Evolutionary conservation across 2,329 filamentous ascomycete genomes (phyloP).

Genomic region (Lasiodiplodia gonubiensis): DNA sequence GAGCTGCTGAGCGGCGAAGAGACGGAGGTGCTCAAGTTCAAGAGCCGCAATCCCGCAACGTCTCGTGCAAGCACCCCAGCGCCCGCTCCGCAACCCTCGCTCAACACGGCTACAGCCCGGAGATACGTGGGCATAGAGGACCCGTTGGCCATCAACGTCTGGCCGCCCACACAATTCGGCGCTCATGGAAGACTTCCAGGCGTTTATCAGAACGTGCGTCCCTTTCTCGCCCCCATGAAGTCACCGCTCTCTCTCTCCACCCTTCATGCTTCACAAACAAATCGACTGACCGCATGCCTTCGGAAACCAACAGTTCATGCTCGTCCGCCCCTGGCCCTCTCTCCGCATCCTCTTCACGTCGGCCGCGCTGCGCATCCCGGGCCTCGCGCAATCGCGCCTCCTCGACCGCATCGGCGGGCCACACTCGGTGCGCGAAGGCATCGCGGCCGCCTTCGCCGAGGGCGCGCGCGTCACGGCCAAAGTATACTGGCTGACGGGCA

Average conservation of each 20-base stretch:
- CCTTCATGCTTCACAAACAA: constrained; percentile 9
- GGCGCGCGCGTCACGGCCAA: constrained; percentile 76
- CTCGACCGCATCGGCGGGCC: constrained; percentile 54
- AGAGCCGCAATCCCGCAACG: constrained; percentile 65
- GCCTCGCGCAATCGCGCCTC: constrained; percentile 52
- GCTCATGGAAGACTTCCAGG: constrained; percentile 51
- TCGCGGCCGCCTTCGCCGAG: constrained; percentile 64
- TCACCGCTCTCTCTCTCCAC: not conserved
- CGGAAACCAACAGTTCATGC: constrained; percentile 45
- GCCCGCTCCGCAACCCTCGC: constrained; percentile 57
- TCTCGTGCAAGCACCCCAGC: constrained; percentile 57
- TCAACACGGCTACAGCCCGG: constrained; percentile 46
- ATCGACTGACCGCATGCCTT: not conserved
- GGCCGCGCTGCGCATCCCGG: constrained; percentile 52
- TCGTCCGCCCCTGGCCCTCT: constrained; percentile 53
- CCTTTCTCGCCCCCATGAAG: no score
- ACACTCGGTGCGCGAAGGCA: constrained; percentile 56
- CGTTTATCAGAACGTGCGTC: constrained; percentile 61
- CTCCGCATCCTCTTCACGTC: constrained; percentile 56
- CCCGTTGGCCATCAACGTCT: constrained; percentile 33
- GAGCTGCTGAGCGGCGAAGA: constrained; percentile 44
- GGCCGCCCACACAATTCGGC: constrained; percentile 44
- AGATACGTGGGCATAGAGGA: constrained; percentile 47
- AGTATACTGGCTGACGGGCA: constrained; percentile 63
- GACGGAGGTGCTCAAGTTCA: constrained; percentile 59